These are phyloP conservation scores for Chlorella ohadii DNA, from an alignment of 139 green algal genomes.

Conservation along the genomic window DNA sequence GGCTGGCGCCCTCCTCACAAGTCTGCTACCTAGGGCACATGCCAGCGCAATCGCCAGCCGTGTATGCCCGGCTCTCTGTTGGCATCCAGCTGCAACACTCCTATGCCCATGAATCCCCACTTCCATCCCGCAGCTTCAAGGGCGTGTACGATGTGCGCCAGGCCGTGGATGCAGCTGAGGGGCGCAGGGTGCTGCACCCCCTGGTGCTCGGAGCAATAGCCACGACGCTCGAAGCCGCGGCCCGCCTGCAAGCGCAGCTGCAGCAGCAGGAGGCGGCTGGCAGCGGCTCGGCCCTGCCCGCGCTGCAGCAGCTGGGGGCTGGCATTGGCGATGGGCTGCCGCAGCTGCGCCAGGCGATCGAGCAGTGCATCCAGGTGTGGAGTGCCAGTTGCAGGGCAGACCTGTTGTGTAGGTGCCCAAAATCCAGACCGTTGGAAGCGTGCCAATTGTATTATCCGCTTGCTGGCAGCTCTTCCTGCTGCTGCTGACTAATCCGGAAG, in stretches of 20 bases:
- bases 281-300: conserved; percentile 13
- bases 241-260: conserved; percentile 25
- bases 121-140: conserved; percentile 33
- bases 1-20: no score
- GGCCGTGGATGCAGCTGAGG: conserved; percentile 53
- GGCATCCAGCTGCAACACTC: neutral
- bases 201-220: conserved; percentile 77
- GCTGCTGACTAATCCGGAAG: no score
- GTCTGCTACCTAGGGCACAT: no score
- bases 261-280: neutral
- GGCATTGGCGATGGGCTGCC: conserved; percentile 54
- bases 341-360: conserved; percentile 46
- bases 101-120: no score
- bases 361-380: conserved; percentile 57
- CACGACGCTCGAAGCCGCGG: conserved; percentile 60
- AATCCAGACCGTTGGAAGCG: no score
- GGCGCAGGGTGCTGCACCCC: conserved; percentile 56
- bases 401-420: neutral
- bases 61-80: no score
- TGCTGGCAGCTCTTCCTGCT: neutral
- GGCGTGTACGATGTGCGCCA: conserved; percentile 67
- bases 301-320: conserved; percentile 51
- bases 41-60: no score
- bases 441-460: no score
- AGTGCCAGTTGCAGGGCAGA: neutral